Evolutionary conservation across 148 eudicot species (phyloP), one percentile per base, ranked within the genome.

Genomic region (Persicaria tinctoria): DNA sequence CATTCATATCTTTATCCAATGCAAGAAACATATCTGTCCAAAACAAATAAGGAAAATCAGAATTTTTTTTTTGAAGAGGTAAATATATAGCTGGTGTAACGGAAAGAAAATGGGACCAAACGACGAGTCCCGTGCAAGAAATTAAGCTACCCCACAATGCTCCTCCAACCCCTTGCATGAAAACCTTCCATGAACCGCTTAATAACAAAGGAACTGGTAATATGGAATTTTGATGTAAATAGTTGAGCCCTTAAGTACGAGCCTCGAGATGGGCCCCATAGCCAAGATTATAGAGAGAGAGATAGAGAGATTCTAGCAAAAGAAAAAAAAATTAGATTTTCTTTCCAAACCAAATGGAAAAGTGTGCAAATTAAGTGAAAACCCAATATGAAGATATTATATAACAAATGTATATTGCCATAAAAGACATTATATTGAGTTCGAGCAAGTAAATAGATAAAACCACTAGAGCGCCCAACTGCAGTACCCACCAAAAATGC

Each of bases 1-100:
- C 92, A 82, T 90, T 94, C 89, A 86, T 86, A 84, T 94, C 98
- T 82, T 94, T 94, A 81, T 94, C 98, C 75, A 94, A 93, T 74
- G 97, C 97, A 76, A 91, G 93, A 75, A 91, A 94, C 97, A 94
- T 89, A 83, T 91, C 98, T 94, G 86, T 78, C 81, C 45, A 27
- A 16, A 62, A 44, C 44, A 62, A 23, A 27, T 8, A 27, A n/a
- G 68, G 45, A 2, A 62, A 23, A 12, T 60, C 66, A 23, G 27
- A 23, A 0, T 23, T 23, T 23, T 23, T 23, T 23, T 23, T 23
- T 23, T 23, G 27, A 23, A 23, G 0, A 23, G 27, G 27, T 23
- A 23, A 23, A 23, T 23, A 23, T 23, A 23, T 23, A 23, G 27
- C 27, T 23, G 27, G 27, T 23, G 27, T 23, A 23, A 23, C 27